A percentile compares a stretch with the other conserved stretches of the same genome.
phyloP scores from a whole-genome alignment of 352 stramenopile species.

The Peronospora farinosa region DNA sequence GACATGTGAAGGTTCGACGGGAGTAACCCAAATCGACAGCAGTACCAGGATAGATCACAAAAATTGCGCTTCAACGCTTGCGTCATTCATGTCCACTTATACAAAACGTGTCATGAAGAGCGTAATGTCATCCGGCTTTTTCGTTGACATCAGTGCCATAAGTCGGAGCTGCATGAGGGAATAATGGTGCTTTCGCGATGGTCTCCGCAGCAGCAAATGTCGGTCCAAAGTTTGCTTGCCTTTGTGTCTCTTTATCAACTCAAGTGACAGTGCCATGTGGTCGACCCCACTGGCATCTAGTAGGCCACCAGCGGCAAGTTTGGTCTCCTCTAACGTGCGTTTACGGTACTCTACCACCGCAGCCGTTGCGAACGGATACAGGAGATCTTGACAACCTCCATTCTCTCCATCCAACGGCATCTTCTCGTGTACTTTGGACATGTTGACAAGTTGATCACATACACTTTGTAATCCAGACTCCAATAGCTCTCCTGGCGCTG shows the following conservation, averaged over 20 bases:
- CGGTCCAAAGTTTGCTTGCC: constrained; percentile 46
- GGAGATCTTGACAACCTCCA: neutral
- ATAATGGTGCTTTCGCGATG: constrained; percentile 62
- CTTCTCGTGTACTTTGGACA: constrained; percentile 34
- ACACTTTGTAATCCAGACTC: constrained; percentile 20
- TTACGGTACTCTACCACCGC: constrained; percentile 56
- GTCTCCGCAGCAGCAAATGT: constrained; percentile 45
- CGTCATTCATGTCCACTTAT: constrained; percentile 3
- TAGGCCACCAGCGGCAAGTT: constrained; percentile 3
- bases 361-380: constrained; percentile 66
- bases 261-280: constrained; percentile 42
- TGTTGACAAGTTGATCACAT: constrained; percentile 47
- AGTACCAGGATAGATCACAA: neutral
- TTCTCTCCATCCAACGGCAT: constrained; percentile 1
- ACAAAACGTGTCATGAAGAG: constrained; percentile 59
- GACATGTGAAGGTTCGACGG: constrained; percentile 33
- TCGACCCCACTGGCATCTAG: constrained; percentile 28
- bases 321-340: constrained; percentile 40
- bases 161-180: constrained; percentile 57
- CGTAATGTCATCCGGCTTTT: constrained; percentile 79
- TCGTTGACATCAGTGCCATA: constrained; percentile 72
- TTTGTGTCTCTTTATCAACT: constrained; percentile 47
- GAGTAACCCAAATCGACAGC: constrained; percentile 1
- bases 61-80: neutral
- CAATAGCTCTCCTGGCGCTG: neutral